These are phyloP conservation scores for Bisporella sp. DNA, from an alignment of 2,329 filamentous ascomycete genomes.

Conservation along the genomic window DNA sequence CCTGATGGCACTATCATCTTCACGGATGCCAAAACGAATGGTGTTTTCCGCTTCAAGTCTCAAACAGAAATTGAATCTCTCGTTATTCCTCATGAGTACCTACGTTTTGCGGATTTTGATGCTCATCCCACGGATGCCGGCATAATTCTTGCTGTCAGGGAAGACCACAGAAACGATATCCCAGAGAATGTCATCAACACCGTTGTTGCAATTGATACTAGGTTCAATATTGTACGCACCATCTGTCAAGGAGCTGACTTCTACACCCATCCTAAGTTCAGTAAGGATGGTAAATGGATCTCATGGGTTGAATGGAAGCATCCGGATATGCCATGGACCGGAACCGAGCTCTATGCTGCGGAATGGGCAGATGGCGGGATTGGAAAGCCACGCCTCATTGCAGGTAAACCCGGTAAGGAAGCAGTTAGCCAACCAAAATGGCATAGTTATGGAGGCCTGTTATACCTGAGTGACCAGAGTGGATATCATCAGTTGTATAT, in stretches of 20 bases:
- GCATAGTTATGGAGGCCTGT: conserved; percentile 40
- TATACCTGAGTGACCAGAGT: conserved; percentile 39
- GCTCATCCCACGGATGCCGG: conserved; percentile 27
- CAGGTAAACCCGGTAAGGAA: conserved; percentile 33
- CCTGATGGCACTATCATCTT: conserved; percentile 38
- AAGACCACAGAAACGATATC: conserved; percentile 36
- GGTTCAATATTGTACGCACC: conserved; percentile 27
- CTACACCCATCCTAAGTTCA: conserved; percentile 44
- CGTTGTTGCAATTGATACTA: conserved; percentile 24
- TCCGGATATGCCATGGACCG: conserved; percentile 45
- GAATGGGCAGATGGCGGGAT: conserved; percentile 33
- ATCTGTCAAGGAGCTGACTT: conserved; percentile 43
- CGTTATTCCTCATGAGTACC: conserved; percentile 26
- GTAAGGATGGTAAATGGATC: conserved; percentile 36
- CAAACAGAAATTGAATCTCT: conserved; percentile 27
- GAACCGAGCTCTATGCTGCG: conserved; percentile 37
- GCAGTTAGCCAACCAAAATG: conserved; percentile 44
- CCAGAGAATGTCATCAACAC: conserved; percentile 19
- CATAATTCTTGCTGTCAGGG: conserved; percentile 45
- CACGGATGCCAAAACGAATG: conserved; percentile 34
- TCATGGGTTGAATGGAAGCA: conserved; percentile 50
- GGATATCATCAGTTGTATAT: conserved; percentile 42
- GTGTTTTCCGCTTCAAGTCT: conserved; percentile 36
- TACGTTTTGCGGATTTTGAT: conserved; percentile 42
- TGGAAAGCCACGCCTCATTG: conserved; percentile 29